phyloP scores from a whole-genome alignment of 2,329 filamentous ascomycete genomes.

The Verticillium nubilum region DNA sequence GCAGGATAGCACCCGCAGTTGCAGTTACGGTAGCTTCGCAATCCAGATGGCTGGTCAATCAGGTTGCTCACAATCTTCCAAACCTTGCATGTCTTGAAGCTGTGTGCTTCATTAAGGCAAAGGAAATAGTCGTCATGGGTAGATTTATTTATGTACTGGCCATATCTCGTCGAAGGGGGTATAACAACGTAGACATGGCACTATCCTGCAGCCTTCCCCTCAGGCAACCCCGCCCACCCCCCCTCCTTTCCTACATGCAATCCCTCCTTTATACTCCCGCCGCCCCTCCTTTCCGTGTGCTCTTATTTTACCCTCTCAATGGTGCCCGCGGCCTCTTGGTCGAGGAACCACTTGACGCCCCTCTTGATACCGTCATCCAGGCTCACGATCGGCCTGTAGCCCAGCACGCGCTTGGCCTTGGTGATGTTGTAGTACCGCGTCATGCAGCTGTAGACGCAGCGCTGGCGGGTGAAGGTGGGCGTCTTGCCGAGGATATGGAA shows the following conservation, averaged over 20 bases:
- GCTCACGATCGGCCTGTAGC: conserved; percentile 62
- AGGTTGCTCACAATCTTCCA: neutral
- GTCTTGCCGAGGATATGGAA: conserved; percentile 43
- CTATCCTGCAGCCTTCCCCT: neutral
- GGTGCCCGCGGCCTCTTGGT: conserved; percentile 36
- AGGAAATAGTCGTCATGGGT: neutral
- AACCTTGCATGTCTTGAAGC: neutral
- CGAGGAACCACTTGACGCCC: conserved; percentile 49
- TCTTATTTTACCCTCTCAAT: neutral
- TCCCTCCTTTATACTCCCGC: too few relatives aligned
- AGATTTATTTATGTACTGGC: neutral
- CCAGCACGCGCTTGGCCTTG: conserved; percentile 67
- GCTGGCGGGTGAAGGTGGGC: conserved; percentile 53
- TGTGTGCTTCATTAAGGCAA: neutral
- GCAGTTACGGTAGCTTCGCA: neutral
- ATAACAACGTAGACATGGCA: neutral
- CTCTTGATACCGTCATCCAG: conserved; percentile 59
- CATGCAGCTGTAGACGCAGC: conserved; percentile 65
- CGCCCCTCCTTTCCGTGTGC: too few relatives aligned
- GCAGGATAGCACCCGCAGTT: neutral
- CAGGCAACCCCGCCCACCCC: too few relatives aligned
- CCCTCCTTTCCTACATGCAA: too few relatives aligned
- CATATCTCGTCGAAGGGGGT: neutral
- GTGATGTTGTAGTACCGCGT: conserved; percentile 72
- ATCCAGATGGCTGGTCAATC: neutral